Base-by-base conservation (phyloP, 495 filamentous ascomycete species). In the Neurospora intermedia region DNA sequence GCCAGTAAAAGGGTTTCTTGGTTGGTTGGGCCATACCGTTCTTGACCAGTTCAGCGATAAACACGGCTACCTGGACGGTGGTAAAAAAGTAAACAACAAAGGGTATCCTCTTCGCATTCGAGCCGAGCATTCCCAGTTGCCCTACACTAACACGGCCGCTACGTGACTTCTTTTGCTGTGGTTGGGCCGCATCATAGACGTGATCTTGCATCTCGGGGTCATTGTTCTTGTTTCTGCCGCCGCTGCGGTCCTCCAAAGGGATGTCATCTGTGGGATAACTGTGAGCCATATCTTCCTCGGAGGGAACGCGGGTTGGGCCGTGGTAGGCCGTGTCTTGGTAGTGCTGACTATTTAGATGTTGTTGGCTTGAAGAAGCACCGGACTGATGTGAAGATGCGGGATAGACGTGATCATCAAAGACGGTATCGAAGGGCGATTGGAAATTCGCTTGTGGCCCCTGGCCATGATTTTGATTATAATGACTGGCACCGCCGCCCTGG, bases 11-110 rank as follows among this genome's bases (percentile, higher is more conserved):
- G 3, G 45, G 45, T 48, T 10, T 10, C 45, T 40, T 39, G 79
- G 10, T 35, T 66, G 54, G 15, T 16, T 66, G 35, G 48, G 48
- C 76, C 91, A 74, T 86, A 94, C 92, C 89, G 80, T 91, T 94
- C 79, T 91, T 93, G 69, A 91, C 90, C 71, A 99, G 81, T 85
- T 98, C 93, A 43, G 85, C 93, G 76, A 98, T 92, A 76, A 99
- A 99, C n/a, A 98, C 93, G 11, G 84, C 84, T 15, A 96, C 81
- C 80, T 98, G 94, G 23, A 93, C 85, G 18, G 89, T 43, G 5
- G 94, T 94, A 54, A 98, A 87, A 46, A 89, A 80, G 80, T 94
- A 99, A 10, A 93, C 92, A 15, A 97, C 90, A 86, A 92, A 94
- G 2, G 95, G 88, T 76, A 94, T 90, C 87, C 81, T 89, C 76